Conservation (phyloP, 768 basidiomycete species). For the Rhodotorula taiwanensis region DNA sequence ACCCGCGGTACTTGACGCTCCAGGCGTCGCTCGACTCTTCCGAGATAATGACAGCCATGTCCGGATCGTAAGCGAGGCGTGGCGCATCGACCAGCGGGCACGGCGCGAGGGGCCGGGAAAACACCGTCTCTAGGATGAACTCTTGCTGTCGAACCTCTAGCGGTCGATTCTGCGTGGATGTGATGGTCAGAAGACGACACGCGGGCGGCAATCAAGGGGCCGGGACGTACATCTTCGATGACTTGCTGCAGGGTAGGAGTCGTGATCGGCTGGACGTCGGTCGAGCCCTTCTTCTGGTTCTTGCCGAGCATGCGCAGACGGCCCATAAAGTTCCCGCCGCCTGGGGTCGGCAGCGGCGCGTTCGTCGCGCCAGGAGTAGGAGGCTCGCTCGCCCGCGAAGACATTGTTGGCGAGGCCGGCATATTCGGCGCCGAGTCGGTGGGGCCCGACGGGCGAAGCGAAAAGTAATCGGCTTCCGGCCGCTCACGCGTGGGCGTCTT, state of each 20-base stretch:
- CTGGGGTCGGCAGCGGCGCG: constrained; percentile 45
- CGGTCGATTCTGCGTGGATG: constrained; percentile 7
- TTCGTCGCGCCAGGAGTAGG: constrained; percentile 48
- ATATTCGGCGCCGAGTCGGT: background rate
- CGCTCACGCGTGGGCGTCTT: constrained; percentile 29
- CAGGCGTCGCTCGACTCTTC: constrained; percentile 67
- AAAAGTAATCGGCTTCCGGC: constrained; percentile 32
- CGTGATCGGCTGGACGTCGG: constrained; percentile 14
- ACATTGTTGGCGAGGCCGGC: background rate
- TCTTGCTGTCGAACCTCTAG: constrained; percentile 44
- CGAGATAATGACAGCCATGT: constrained; percentile 65
- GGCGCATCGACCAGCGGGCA: constrained; percentile 70
- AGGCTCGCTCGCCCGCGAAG: background rate
- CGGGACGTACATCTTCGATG: constrained; percentile 30
- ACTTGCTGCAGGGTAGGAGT: background rate
- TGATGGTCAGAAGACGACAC: background rate
- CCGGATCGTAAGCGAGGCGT: constrained; percentile 54
- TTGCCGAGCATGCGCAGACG: constrained; percentile 60
- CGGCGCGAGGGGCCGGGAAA: constrained; percentile 50
- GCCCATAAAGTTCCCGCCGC: constrained; percentile 60
- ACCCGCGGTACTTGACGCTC: constrained; percentile 68
- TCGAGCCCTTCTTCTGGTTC: constrained; percentile 48
- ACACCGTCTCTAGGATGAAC: constrained; percentile 44
- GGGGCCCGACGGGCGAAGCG: constrained; percentile 13
- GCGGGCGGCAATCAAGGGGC: background rate